Conservation (phyloP, 176 grass and related monocot species). For the Elaeis guineensis region DNA sequence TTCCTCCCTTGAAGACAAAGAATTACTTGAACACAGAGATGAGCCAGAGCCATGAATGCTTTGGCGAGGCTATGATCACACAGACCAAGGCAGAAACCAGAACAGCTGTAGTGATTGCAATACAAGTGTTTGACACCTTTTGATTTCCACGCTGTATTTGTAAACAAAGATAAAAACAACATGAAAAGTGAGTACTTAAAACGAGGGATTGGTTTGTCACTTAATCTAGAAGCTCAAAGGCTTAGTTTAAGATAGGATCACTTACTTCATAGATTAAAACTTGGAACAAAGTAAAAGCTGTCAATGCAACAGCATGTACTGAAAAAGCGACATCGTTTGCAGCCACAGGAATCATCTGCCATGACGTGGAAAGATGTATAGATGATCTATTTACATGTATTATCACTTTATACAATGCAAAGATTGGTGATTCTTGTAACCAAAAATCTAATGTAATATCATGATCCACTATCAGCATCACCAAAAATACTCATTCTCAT, state of each 20-base stretch:
- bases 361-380: not conserved
- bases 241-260: constrained; percentile 6
- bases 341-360: constrained; percentile 88
- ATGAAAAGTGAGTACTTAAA: not conserved
- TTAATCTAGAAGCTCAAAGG: not conserved
- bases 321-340: constrained; percentile 98
- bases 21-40: constrained; percentile 87
- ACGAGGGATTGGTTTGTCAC: not conserved
- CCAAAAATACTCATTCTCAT: too few species aligned
- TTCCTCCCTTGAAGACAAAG: not conserved
- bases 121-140: constrained; percentile 72
- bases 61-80: constrained; percentile 59
- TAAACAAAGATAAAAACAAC: too few species aligned
- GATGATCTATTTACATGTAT: too few species aligned
- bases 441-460: too few species aligned
- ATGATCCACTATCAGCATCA: too few species aligned
- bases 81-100: constrained; percentile 53
- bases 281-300: constrained; percentile 86
- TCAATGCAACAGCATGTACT: constrained; percentile 81
- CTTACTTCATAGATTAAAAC: constrained; percentile 91
- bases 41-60: constrained; percentile 86
- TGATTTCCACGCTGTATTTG: constrained; percentile 63
- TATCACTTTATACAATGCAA: too few species aligned
- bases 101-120: constrained; percentile 52
- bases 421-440: too few species aligned